A percentile compares a stretch with the other conserved stretches of the same genome.
Evolutionary conservation across 2,329 filamentous ascomycete genomes (phyloP).

Genomic region (Penicillium paneum): DNA sequence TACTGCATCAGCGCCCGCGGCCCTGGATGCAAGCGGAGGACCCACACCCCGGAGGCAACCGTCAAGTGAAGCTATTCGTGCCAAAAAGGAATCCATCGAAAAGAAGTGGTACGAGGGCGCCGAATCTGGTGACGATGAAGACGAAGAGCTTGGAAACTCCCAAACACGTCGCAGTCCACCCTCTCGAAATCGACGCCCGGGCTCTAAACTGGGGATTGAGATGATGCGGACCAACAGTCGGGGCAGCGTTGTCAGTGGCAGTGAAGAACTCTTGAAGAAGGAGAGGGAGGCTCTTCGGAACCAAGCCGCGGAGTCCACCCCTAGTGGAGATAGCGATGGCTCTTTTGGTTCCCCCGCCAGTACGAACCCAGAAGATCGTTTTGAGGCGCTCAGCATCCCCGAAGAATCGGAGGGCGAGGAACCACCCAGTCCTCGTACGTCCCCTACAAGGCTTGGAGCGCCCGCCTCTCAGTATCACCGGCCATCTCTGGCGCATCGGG

Average conservation of each 20-base stretch:
- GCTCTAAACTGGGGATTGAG: slow-evolving; percentile 88
- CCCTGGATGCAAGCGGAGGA: slow-evolving; percentile 52
- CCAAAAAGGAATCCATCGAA: slow-evolving; percentile 72
- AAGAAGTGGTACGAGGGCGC: slow-evolving; percentile 68
- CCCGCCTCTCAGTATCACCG: slow-evolving; percentile 5
- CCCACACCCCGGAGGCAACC: slow-evolving; percentile 59
- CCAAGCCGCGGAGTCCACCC: slow-evolving; percentile 21
- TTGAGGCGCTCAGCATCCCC: slow-evolving; percentile 35
- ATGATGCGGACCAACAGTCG: slow-evolving; percentile 98
- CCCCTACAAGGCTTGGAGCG: slow-evolving; percentile 8
- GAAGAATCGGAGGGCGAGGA: slow-evolving; percentile 37
- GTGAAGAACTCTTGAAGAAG: slow-evolving; percentile 39
- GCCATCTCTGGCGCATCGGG: slow-evolving; percentile 17
- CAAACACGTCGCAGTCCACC: slow-evolving; percentile 52
- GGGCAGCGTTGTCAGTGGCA: slow-evolving; percentile 64
- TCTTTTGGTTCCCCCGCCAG: slow-evolving; percentile 22
- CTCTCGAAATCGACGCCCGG: slow-evolving; percentile 58
- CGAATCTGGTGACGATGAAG: slow-evolving; percentile 91
- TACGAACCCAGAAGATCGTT: slow-evolving; percentile 29
- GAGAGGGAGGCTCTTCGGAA: slow-evolving; percentile 35
- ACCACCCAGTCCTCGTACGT: slow-evolving; percentile 23
- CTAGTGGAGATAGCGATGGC: slow-evolving; percentile 24
- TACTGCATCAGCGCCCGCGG: slow-evolving; percentile 63
- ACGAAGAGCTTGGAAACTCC: slow-evolving; percentile 74
- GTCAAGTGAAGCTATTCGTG: slow-evolving; percentile 69